Conservation (phyloP, 257 asterid species). For the Rehmannia glutinosa region DNA sequence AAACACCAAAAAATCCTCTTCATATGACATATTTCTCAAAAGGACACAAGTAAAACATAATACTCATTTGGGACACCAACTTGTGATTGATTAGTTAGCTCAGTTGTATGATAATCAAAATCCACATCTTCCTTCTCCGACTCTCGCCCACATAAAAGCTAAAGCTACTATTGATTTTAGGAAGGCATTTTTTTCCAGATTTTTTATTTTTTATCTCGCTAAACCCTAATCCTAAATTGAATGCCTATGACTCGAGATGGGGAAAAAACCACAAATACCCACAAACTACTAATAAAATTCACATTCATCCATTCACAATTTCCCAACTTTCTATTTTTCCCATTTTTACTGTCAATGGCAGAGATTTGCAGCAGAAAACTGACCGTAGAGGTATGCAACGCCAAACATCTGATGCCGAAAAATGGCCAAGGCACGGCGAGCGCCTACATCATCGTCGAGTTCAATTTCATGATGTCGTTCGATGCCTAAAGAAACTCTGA, state of each 20-base stretch:
- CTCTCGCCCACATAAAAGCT: slow-evolving; percentile 1
- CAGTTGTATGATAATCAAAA: neutral
- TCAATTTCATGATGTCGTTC: no score
- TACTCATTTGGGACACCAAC: neutral
- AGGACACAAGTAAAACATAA: neutral
- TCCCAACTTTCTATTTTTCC: no score
- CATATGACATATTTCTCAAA: neutral
- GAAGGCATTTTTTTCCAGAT: no score
- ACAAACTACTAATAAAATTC: no score
- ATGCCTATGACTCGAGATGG: no score
- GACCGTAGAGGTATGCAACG: slow-evolving; percentile 48
- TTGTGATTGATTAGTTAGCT: neutral
- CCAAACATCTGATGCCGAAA: slow-evolving; percentile 69
- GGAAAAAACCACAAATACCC: no score
- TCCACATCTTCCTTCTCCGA: neutral
- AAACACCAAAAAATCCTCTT: neutral
- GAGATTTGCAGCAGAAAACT: slow-evolving; percentile 36
- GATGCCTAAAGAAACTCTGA: no score
- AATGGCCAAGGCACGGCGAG: slow-evolving; percentile 79
- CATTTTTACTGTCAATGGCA: slow-evolving; percentile 33
- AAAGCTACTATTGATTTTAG: no score
- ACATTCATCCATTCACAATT: no score
- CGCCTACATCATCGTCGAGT: slow-evolving; percentile 57
- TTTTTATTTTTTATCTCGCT: no score
- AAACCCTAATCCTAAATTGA: no score